Percentiles rank a stretch among this genome's conserved stretches.
Evolutionary conservation across 2,329 filamentous ascomycete genomes (phyloP).

Genomic region (Zymoseptoria passerinii): DNA sequence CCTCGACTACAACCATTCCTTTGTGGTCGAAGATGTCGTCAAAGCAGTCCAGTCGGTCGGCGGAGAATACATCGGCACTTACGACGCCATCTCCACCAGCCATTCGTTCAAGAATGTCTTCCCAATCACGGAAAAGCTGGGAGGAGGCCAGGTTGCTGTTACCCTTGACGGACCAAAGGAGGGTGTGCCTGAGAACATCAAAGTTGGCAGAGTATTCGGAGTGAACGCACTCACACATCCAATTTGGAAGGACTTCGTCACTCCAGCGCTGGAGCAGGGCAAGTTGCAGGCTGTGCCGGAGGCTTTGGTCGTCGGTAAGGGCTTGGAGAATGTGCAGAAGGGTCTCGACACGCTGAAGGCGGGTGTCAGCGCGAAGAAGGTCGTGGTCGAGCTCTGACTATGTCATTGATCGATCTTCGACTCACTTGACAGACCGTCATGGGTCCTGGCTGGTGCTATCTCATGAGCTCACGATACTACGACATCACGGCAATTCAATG

Average conservation of each 20-base stretch:
- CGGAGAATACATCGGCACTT: slow-evolving; percentile 36
- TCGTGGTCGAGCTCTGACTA: slow-evolving; percentile 24
- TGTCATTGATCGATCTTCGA: background rate
- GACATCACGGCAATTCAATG: background rate
- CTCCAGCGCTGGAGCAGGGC: slow-evolving; percentile 29
- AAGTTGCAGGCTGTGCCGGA: slow-evolving; percentile 29
- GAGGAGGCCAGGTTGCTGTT: slow-evolving; percentile 17
- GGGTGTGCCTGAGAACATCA: slow-evolving; percentile 21
- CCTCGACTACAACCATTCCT: slow-evolving; percentile 28
- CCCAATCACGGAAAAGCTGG: slow-evolving; percentile 24
- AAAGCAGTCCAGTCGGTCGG: slow-evolving; percentile 31
- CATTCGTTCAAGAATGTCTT: slow-evolving; percentile 18
- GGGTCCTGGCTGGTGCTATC: background rate
- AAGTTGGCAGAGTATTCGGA: slow-evolving; percentile 23
- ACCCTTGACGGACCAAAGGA: slow-evolving; percentile 16
- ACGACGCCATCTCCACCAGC: slow-evolving; percentile 30
- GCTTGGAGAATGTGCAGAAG: slow-evolving; percentile 27
- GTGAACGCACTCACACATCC: slow-evolving; percentile 19
- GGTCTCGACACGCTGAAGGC: slow-evolving; percentile 25
- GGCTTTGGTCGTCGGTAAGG: slow-evolving; percentile 33
- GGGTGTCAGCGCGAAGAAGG: slow-evolving; percentile 29
- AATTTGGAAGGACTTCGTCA: slow-evolving; percentile 25
- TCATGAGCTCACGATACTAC: background rate
- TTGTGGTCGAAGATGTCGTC: slow-evolving; percentile 33
- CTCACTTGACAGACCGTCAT: background rate